Evolutionary conservation across 1,139 yeast species (phyloP).

Genomic region (Komagataea norvegica): DNA sequence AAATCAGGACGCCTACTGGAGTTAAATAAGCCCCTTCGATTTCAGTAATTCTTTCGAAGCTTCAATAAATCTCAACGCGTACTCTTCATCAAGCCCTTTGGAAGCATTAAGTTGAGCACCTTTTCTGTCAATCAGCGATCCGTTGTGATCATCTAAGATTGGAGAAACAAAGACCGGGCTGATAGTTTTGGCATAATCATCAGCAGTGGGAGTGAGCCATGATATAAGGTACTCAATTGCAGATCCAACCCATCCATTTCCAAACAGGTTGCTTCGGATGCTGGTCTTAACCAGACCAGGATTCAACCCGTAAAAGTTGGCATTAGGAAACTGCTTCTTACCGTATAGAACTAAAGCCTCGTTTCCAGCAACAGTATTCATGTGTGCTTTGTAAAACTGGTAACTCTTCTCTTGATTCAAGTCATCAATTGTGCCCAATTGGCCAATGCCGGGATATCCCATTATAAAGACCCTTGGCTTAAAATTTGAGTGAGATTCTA

Average conservation of each 20-base stretch:
- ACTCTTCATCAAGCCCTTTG: constrained; percentile 26
- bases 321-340: constrained; percentile 19
- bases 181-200: constrained; percentile 29
- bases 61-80: constrained; percentile 26
- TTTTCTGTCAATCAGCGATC: constrained; percentile 29
- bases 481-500: constrained; percentile 14
- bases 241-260: constrained; percentile 26
- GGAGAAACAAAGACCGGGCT: constrained; percentile 30
- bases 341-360: constrained; percentile 31
- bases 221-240: constrained; percentile 29
- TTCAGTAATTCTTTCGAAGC: constrained; percentile 22
- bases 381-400: constrained; percentile 28
- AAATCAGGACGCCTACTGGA: too few species aligned
- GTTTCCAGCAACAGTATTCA: constrained; percentile 38
- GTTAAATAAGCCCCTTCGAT: constrained; percentile 7
- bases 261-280: constrained; percentile 31
- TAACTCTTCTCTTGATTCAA: constrained; percentile 31
- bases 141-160: constrained; percentile 28
- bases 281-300: constrained; percentile 35
- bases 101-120: constrained; percentile 27
- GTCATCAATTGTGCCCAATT: constrained; percentile 31
- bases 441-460: constrained; percentile 35
- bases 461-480: constrained; percentile 33
- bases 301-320: constrained; percentile 32
- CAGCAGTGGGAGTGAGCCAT: constrained; percentile 30